These are phyloP conservation scores for Globisporangium spiculum DNA, from an alignment of 352 stramenopile genomes.

Conservation along the genomic window DNA sequence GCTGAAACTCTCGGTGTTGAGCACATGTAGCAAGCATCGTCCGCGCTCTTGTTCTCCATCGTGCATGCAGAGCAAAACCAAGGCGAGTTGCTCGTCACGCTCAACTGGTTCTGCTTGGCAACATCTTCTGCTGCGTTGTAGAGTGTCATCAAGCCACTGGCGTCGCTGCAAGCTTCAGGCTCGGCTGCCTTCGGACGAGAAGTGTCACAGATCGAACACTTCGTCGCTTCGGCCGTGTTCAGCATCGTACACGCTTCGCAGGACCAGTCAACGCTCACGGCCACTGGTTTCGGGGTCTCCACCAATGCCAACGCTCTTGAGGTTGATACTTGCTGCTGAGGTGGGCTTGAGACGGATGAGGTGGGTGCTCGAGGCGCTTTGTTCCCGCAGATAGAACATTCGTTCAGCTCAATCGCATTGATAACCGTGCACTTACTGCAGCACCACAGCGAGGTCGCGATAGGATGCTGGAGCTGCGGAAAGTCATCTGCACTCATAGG, in stretches of 20 bases:
- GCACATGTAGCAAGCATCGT: constrained; percentile 73
- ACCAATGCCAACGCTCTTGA: constrained; percentile 49
- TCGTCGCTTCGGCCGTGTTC: constrained; percentile 48
- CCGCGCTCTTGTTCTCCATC: constrained; percentile 66
- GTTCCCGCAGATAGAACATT: constrained; percentile 71
- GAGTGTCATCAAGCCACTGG: constrained; percentile 61
- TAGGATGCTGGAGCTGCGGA: constrained; percentile 30
- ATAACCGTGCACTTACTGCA: constrained; percentile 84
- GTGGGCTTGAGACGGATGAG: constrained; percentile 14
- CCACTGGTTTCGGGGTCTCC: constrained; percentile 18
- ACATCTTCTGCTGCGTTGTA: constrained; percentile 64
- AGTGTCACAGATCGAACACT: constrained; percentile 78
- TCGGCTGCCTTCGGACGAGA: constrained; percentile 25
- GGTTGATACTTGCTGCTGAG: constrained; percentile 30
- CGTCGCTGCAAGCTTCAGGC: constrained; percentile 19
- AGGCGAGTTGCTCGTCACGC: constrained; percentile 13
- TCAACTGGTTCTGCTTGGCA: constrained; percentile 26
- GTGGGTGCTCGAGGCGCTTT: constrained; percentile 24
- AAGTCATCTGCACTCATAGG: constrained; percentile 38
- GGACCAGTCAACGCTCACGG: constrained; percentile 48
- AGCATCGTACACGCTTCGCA: constrained; percentile 80
- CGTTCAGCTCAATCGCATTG: constrained; percentile 47
- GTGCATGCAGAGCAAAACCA: constrained; percentile 74
- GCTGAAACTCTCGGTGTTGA: constrained; percentile 42
- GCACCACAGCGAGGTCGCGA: constrained; percentile 59